Base-by-base conservation (phyloP, 2,329 filamentous ascomycete species). In the Xylariaceae sp. region DNA sequence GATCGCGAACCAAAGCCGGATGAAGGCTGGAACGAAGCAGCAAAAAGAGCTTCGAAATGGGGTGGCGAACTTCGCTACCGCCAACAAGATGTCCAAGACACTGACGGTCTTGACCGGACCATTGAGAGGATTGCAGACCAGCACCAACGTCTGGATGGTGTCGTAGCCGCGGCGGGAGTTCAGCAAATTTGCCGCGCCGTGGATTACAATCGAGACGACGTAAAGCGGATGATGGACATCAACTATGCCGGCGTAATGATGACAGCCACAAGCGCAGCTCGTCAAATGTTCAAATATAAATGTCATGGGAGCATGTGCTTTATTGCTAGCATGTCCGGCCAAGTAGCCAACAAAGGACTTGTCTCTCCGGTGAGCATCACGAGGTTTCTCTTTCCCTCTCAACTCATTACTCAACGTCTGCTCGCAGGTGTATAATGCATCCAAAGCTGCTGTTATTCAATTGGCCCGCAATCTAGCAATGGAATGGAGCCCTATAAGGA, bases 211-310 rank as follows among this genome's bases (percentile, higher is more conserved):
- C 80, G 84, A 36, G 75, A 67, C 1, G 70, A 75, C 50, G 66
- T 85, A 73, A 77, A 83, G 61, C 80, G 84, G 71, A 85, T 91
- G 69, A 77, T 91, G 64, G 77, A 85, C 64, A 82, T 88, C 59
- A 89, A 92, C 73, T 77, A 89, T 67, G 88, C 80, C 20, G 88
- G 87, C 21, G 84, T 83, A 20, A 83, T 85, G 73, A 78, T 87
- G 76, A 91, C 87, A 62, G 88, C 87, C 23, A 85, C 86, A 68
- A 84, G 86, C 18, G 84, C 85, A 8, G 89, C 89, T 37, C 80
- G 83, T 42, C 84, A 88, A 57, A 81, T 84, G 75, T 71, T 80
- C 29, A 74, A 72, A 59, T 77, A 76, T 59, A 77, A 80, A 50
- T 76, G 70, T 24, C 74, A 72, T 2, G 82, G 81, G 1, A 82